Percentiles rank a stretch among this genome's conserved stretches.
Conservation (phyloP, 257 asterid genomes). For the Rauvolfia tetraphylla region DNA sequence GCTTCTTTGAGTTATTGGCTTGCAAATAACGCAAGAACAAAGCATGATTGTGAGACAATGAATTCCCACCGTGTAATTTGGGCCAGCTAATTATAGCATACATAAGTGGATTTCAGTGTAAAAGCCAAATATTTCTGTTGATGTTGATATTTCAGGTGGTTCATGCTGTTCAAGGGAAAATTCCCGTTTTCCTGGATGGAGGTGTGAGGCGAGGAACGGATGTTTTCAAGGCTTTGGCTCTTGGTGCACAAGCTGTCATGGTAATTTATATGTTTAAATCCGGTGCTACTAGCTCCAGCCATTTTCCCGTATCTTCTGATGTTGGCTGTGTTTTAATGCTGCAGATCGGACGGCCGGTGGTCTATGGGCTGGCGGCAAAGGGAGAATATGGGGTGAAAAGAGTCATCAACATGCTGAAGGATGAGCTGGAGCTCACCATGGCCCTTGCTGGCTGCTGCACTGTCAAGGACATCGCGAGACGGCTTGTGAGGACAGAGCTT, state of each 20-base stretch:
- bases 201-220: slow-evolving; percentile 73
- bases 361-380: slow-evolving; percentile 52
- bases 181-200: slow-evolving; percentile 61
- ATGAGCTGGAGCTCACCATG: slow-evolving; percentile 64
- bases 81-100: no score
- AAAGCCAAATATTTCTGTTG: background rate
- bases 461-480: slow-evolving; percentile 39
- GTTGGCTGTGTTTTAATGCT: background rate
- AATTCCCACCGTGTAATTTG: no score
- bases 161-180: slow-evolving; percentile 49
- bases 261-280: slow-evolving; percentile 24
- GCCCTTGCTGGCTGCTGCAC: slow-evolving; percentile 56
- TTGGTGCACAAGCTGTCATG: slow-evolving; percentile 65
- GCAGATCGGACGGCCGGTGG: slow-evolving; percentile 58
- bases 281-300: no score
- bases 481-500: slow-evolving; percentile 40
- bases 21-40: no score
- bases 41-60: no score
- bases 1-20: no score
- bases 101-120: no score
- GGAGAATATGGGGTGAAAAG: slow-evolving; percentile 53
- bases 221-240: slow-evolving; percentile 67
- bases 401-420: slow-evolving; percentile 47
- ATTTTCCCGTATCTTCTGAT: background rate
- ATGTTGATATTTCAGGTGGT: background rate